Percentiles rank a stretch among this genome's conserved stretches.
Conservation (phyloP, 352 stramenopile species). For the Pythium volutum region DNA sequence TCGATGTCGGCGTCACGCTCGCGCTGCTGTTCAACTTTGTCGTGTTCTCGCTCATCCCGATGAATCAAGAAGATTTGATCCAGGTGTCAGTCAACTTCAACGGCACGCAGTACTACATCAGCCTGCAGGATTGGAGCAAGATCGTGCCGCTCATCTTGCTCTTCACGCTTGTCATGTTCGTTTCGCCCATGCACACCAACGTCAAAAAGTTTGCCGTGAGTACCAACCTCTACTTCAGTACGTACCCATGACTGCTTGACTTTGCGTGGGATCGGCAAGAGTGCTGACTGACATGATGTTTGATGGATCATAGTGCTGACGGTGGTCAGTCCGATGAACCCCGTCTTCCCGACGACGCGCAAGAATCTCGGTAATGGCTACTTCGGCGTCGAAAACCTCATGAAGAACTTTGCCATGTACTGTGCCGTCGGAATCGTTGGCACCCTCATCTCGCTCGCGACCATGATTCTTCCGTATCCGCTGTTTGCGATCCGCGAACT, state of each 20-base stretch:
- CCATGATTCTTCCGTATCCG: constrained; percentile 57
- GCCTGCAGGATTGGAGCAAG: constrained; percentile 55
- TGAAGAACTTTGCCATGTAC: constrained; percentile 70
- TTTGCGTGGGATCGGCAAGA: not conserved
- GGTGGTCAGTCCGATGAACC: constrained; percentile 67
- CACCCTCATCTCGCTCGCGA: constrained; percentile 56
- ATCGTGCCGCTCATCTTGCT: constrained; percentile 51
- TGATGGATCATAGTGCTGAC: constrained; percentile 39
- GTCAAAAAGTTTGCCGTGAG: constrained; percentile 77
- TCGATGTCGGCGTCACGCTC: constrained; percentile 60
- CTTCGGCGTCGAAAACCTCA: constrained; percentile 51
- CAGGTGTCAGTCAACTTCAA: constrained; percentile 46
- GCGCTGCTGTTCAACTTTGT: constrained; percentile 75
- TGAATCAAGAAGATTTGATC: constrained; percentile 47
- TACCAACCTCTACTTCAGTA: constrained; percentile 80
- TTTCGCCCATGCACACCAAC: constrained; percentile 60
- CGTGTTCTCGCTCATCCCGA: constrained; percentile 50
- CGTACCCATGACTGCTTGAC: constrained; percentile 2
- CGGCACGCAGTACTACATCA: constrained; percentile 60
- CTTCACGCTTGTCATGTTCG: constrained; percentile 63
- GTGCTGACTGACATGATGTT: not conserved
- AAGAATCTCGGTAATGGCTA: constrained; percentile 48
- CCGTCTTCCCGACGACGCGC: constrained; percentile 35
- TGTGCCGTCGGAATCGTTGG: constrained; percentile 54
- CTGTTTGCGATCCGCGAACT: constrained; percentile 68